Conservation (phyloP, 2,329 filamentous ascomycete species). For the Aurifilum marmelostoma region DNA sequence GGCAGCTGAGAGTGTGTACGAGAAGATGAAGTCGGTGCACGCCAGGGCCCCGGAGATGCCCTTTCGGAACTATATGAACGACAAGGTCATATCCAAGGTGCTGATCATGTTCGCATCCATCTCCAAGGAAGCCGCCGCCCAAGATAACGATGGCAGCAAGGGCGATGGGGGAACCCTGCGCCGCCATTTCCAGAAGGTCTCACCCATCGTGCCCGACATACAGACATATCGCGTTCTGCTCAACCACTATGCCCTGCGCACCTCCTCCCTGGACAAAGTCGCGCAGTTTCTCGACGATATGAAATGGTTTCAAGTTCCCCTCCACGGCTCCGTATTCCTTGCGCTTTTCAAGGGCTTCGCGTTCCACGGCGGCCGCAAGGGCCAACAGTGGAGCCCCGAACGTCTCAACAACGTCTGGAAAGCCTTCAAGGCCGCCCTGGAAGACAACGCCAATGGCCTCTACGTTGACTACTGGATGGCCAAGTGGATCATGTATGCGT, state of each 20-base stretch:
- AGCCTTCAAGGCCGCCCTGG: constrained; percentile 62
- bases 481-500: constrained; percentile 65
- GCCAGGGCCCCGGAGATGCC: constrained; percentile 44
- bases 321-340: constrained; percentile 78
- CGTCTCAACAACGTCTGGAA: constrained; percentile 71
- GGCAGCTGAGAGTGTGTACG: constrained; percentile 80
- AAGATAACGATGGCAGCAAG: not conserved
- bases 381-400: constrained; percentile 72
- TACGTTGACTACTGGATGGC: constrained; percentile 64
- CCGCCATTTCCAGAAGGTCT: constrained; percentile 58
- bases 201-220: constrained; percentile 73
- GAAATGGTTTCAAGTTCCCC: constrained; percentile 66
- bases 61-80: constrained; percentile 49
- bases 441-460: constrained; percentile 50
- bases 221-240: constrained; percentile 81
- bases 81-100: constrained; percentile 55
- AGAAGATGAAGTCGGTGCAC: constrained; percentile 75
- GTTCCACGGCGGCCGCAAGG: constrained; percentile 65
- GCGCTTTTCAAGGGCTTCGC: constrained; percentile 83
- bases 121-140: constrained; percentile 54
- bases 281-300: constrained; percentile 79
- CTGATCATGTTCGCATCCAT: constrained; percentile 62
- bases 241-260: constrained; percentile 68
- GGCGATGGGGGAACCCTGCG: constrained; percentile 46
- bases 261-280: constrained; percentile 74